Percentiles rank a stretch among this genome's conserved stretches.
phyloP scores from a whole-genome alignment of 768 basidiomycete species.

The Tylopilus balloui region DNA sequence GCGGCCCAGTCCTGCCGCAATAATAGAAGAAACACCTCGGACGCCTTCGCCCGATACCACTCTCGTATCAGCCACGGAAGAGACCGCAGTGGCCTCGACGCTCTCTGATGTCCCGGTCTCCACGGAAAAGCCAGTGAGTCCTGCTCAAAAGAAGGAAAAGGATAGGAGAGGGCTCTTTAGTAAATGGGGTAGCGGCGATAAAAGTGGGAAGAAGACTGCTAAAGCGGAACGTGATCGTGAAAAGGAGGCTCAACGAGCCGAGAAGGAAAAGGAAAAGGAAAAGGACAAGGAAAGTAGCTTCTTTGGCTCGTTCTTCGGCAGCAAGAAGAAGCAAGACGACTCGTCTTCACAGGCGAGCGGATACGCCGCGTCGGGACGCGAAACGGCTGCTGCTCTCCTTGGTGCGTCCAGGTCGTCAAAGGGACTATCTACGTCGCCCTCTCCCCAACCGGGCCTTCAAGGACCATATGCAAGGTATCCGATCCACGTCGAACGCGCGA shows the following conservation, averaged over 20 bases:
- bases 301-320: slow-evolving; percentile 87
- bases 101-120: slow-evolving; percentile 19
- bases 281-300: slow-evolving; percentile 66
- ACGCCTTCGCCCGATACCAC: slow-evolving; percentile 55
- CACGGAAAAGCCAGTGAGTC: slow-evolving; percentile 22
- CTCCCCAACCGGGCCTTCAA: slow-evolving; percentile 42
- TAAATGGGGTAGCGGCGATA: slow-evolving; percentile 59
- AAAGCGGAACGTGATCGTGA: slow-evolving; percentile 41
- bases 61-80: slow-evolving; percentile 23
- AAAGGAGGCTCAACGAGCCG: slow-evolving; percentile 42
- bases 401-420: slow-evolving; percentile 82
- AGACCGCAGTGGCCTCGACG: slow-evolving; percentile 25
- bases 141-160: slow-evolving; percentile 56
- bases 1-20: slow-evolving; percentile 35
- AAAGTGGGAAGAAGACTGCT: slow-evolving; percentile 54
- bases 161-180: slow-evolving; percentile 67
- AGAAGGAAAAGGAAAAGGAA: slow-evolving; percentile 47
- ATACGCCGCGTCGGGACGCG: slow-evolving; percentile 58
- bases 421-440: slow-evolving; percentile 53
- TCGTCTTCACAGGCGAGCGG: slow-evolving; percentile 35
- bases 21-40: slow-evolving; percentile 40
- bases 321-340: slow-evolving; percentile 85
- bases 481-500: slow-evolving; percentile 97
- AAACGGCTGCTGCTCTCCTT: slow-evolving; percentile 82
- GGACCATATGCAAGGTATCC: slow-evolving; percentile 77